A percentile compares a stretch with the other conserved stretches of the same genome.
Conservation (phyloP, 805 yeast genomes). For the Ogataea chonburiensis region DNA sequence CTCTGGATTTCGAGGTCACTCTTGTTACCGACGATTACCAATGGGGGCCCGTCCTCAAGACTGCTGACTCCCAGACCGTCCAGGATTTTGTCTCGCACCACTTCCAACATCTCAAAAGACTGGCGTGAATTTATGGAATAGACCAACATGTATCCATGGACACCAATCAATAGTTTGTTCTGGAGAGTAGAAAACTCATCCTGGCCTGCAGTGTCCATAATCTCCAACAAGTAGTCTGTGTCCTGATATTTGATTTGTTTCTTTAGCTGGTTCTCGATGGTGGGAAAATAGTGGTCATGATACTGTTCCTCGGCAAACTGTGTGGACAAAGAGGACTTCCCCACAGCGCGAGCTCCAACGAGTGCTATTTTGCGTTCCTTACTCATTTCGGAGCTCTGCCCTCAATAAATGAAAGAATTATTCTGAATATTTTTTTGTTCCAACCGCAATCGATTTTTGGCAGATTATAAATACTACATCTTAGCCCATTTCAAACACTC, state of each 20-base stretch:
- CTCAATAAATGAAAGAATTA: slow-evolving; percentile 2
- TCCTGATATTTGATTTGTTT: slow-evolving; percentile 67
- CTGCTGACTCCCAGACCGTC: slow-evolving; percentile 55
- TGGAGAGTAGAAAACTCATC: slow-evolving; percentile 82
- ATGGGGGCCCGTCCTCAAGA: slow-evolving; percentile 43
- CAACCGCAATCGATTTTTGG: slow-evolving; percentile 5
- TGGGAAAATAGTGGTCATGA: slow-evolving; percentile 86
- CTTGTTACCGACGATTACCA: slow-evolving; percentile 49
- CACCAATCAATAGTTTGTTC: slow-evolving; percentile 74
- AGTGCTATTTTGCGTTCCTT: slow-evolving; percentile 77
- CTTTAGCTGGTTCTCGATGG: slow-evolving; percentile 82
- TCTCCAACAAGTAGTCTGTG: slow-evolving; percentile 77
- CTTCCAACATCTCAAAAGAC: slow-evolving; percentile 72
- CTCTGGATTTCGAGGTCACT: slow-evolving; percentile 60
- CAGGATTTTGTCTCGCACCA: slow-evolving; percentile 79
- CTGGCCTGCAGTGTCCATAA: slow-evolving; percentile 91
- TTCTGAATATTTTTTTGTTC: slow-evolving; percentile 3
- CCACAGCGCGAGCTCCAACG: slow-evolving; percentile 86
- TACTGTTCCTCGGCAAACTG: slow-evolving; percentile 86
- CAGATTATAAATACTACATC: slow-evolving; percentile 9
- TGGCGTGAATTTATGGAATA: slow-evolving; percentile 78
- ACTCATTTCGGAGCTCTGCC: slow-evolving; percentile 17
- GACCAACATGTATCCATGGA: slow-evolving; percentile 79
- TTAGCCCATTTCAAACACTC: slow-evolving; percentile 45
- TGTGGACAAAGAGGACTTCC: slow-evolving; percentile 81